Evolutionary conservation across 805 yeast species (phyloP), one percentile per base, ranked within the genome.

Genomic region (Pichia cephalocereana): DNA sequence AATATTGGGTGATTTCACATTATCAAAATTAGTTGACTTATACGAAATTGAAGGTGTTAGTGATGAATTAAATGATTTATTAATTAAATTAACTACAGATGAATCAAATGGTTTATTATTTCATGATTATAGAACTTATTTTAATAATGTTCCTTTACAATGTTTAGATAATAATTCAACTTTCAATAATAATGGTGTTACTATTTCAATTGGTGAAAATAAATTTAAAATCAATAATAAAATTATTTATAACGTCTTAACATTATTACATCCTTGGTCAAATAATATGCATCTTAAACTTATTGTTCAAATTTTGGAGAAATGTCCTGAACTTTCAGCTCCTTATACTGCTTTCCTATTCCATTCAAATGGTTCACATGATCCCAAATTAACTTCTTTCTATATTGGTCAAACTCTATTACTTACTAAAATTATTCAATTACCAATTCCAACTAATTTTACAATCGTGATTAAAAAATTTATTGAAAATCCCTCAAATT

Each of bases 221-320:
- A 64, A 68, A 5, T 84, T 81, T 65, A 77, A 69, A 52, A 69
- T 84, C 32, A 76, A 83, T 58, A 89, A 91, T 63, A 82, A 81
- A 59, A 67, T 83, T 30, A 64, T 87, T 5, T 81, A 79, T 56
- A 74, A 81, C 3, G 64, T 86, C 6, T 60, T 89, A 23, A 79
- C 79, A 8, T 68, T 72, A 31, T 69, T 90, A 57, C 86, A 84
- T 56, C 96, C 96, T 0, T 82, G 95, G 86, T 89, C 85, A 52
- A 83, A 85, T 52, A 75, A 73, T 18, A 50, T 66, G 28, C 95
- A 88, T 56, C 67, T 82, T 48, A 74, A 74, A 14, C 70, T 84
- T 17, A 74, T 74, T 0, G 57, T 79, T 8, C 59, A 64, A 12
- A 72, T 85, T 17, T 67, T 91, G 38, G 51, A 64, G 5, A 59